phyloP scores from a whole-genome alignment of 1,139 yeast genomes.

The Sugiyamaella japonica region DNA sequence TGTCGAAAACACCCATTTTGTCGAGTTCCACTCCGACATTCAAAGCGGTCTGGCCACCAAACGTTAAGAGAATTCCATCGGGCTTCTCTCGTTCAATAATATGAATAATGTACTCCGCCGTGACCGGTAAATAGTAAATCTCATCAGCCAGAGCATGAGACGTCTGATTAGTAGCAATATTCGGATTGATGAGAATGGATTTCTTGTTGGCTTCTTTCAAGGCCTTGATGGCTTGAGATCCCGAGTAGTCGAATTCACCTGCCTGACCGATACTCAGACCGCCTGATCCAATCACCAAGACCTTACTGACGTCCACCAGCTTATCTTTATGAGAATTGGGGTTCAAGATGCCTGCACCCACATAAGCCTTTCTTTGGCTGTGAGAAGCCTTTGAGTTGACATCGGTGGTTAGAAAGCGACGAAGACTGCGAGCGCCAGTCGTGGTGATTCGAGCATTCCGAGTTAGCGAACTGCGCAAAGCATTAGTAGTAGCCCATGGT shows the following conservation, averaged over 20 bases:
- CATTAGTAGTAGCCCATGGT: slow-evolving; percentile 13
- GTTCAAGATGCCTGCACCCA: slow-evolving; percentile 57
- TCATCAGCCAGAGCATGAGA: slow-evolving; percentile 95
- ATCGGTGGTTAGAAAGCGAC: slow-evolving; percentile 6
- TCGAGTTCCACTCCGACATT: slow-evolving; percentile 95
- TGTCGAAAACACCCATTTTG: slow-evolving; percentile 87
- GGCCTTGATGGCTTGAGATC: slow-evolving; percentile 97
- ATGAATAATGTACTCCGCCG: slow-evolving; percentile 91
- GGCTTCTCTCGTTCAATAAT: slow-evolving; percentile 95
- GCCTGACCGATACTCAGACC: slow-evolving; percentile 99
- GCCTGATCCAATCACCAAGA: slow-evolving; percentile 94
- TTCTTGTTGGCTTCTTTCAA: slow-evolving; percentile 83
- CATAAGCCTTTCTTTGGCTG: slow-evolving; percentile 39
- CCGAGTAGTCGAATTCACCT: slow-evolving; percentile 97
- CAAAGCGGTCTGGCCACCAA: slow-evolving; percentile 98
- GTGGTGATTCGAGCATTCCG: neutral
- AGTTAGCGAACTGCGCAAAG: slow-evolving; percentile 5
- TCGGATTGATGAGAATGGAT: slow-evolving; percentile 90
- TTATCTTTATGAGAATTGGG: slow-evolving; percentile 51
- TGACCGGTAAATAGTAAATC: slow-evolving; percentile 92
- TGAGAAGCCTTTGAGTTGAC: slow-evolving; percentile 5
- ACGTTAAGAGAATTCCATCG: slow-evolving; percentile 90
- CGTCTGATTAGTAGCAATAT: slow-evolving; percentile 96
- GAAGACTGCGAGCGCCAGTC: neutral
- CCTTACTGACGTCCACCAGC: slow-evolving; percentile 83